A percentile compares a stretch with the other conserved stretches of the same genome.
phyloP scores from a whole-genome alignment of 371 early-diverging fungal genomes.

The Lichtheimia ramosa region DNA sequence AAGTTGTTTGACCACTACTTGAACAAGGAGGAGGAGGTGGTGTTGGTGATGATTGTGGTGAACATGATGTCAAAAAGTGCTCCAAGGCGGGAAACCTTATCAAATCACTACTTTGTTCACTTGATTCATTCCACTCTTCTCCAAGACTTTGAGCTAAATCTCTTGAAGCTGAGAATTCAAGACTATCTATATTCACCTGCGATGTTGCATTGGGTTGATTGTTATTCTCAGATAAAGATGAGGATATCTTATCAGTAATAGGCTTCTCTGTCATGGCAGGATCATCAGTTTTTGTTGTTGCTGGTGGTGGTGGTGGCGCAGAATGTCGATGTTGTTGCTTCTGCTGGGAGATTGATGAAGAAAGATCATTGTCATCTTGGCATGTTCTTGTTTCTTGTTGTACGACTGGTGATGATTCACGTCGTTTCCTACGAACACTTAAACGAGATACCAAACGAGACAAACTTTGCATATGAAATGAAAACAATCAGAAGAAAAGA shows the following conservation, averaged over 20 bases:
- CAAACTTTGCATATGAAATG: neutral
- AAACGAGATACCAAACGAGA: conserved; percentile 9
- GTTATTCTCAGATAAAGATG: no score
- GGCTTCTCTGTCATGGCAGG: no score
- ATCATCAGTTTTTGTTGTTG: no score
- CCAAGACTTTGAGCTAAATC: conserved; percentile 12
- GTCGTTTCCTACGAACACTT: neutral
- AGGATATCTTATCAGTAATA: no score
- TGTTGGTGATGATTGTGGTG: neutral
- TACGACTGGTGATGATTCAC: no score
- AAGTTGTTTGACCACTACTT: no score
- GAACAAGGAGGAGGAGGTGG: neutral
- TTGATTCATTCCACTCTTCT: neutral
- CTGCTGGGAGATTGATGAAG: no score
- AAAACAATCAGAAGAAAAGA: neutral
- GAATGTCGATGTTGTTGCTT: no score
- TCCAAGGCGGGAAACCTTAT: neutral
- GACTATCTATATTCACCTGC: conserved; percentile 2
- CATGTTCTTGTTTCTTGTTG: no score
- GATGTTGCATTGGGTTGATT: no score
- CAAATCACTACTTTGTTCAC: neutral
- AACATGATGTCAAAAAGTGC: neutral
- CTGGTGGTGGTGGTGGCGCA: no score
- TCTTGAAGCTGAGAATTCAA: conserved; percentile 14
- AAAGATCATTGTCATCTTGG: no score